A percentile compares a stretch with the other conserved stretches of the same genome.
Conservation (phyloP, 345 rosid species). For the Geranium brycei region DNA sequence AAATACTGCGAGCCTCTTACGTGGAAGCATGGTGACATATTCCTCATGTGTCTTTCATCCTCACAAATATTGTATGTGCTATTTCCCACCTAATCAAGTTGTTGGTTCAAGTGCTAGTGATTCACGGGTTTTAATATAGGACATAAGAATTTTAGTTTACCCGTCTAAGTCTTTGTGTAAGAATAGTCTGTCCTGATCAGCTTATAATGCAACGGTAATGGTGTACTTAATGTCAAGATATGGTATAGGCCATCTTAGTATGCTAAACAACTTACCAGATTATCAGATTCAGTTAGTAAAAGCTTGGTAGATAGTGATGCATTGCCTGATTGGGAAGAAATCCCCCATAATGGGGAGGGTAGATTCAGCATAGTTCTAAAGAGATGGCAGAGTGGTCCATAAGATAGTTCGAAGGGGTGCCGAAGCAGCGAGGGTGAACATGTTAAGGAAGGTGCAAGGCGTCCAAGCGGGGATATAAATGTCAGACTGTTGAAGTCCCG, state of each 20-base stretch:
- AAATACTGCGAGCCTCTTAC: constrained; percentile 80
- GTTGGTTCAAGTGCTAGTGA: not conserved
- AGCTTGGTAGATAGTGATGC: not conserved
- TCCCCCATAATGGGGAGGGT: no score
- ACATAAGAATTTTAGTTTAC: not conserved
- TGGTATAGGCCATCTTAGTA: no score
- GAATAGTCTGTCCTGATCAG: not conserved
- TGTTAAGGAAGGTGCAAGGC: no score
- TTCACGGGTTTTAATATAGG: not conserved
- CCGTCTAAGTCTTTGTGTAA: no score
- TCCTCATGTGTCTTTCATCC: constrained; percentile 93
- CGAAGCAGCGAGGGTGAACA: no score
- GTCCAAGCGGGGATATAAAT: no score
- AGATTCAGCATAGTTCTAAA: no score
- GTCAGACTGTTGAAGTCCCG: no score
- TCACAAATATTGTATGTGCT: constrained; percentile 75
- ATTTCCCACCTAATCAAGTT: not conserved
- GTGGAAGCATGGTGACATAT: constrained; percentile 92
- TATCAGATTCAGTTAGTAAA: not conserved
- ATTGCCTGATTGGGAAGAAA: not conserved
- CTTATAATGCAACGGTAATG: not conserved
- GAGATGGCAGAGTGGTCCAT: no score
- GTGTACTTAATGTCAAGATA: no score
- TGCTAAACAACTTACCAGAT: not conserved
- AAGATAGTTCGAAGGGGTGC: no score